A percentile compares a stretch with the other conserved stretches of the same genome.
Evolutionary conservation across 1,139 yeast species (phyloP).

Genomic region (Pichia sp.): DNA sequence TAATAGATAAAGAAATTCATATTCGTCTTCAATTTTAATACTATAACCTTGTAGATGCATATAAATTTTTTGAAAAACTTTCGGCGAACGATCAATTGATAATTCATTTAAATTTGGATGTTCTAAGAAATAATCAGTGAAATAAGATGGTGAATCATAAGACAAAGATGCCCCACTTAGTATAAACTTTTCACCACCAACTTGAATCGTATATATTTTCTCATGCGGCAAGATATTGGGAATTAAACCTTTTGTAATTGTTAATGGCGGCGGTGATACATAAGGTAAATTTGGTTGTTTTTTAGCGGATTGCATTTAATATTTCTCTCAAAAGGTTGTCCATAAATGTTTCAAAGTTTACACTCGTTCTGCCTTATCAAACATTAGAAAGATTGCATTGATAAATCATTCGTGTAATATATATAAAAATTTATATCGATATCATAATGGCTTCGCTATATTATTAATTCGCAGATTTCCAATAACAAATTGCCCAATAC

Average conservation of each 20-base stretch:
- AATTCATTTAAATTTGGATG: conserved; percentile 38
- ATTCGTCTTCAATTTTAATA: conserved; percentile 51
- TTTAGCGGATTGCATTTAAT: neutral
- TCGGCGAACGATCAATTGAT: conserved; percentile 75
- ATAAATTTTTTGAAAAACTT: conserved; percentile 58
- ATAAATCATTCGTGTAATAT: too few relatives aligned
- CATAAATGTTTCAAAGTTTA: too few relatives aligned
- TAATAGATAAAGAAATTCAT: conserved; percentile 54
- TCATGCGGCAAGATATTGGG: conserved; percentile 59
- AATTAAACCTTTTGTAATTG: conserved; percentile 28
- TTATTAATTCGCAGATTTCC: too few relatives aligned
- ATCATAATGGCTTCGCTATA: too few relatives aligned
- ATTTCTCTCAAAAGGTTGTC: too few relatives aligned
- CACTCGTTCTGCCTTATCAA: too few relatives aligned
- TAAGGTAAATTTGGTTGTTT: neutral
- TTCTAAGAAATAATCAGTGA: conserved; percentile 42
- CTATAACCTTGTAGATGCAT: conserved; percentile 76
- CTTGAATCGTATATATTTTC: conserved; percentile 63
- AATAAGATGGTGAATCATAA: conserved; percentile 68
- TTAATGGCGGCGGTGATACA: neutral
- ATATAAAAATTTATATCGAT: too few relatives aligned
- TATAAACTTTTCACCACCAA: conserved; percentile 56
- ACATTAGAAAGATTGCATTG: too few relatives aligned
- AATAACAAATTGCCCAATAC: too few relatives aligned
- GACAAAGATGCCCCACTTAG: conserved; percentile 80